Base-by-base conservation (phyloP, 176 grass and related monocot genomes). In the Juncus inflexus region DNA sequence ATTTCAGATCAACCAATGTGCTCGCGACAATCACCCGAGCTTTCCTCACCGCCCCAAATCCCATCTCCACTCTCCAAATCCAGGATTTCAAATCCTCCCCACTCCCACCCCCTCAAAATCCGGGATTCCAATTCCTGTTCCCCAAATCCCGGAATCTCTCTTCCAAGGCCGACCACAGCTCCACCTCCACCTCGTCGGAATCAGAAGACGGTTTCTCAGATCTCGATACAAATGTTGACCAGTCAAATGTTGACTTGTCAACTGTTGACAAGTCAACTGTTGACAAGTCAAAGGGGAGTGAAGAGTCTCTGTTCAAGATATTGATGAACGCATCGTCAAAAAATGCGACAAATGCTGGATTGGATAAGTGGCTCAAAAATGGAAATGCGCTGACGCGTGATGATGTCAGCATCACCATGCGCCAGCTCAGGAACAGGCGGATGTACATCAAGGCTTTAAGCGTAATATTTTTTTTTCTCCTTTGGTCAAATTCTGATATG, bases 361-460 rank as follows among this genome's bases (percentile, higher is more conserved):
- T 71, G 35, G 68, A 71, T 55, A 71, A 59, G 28, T 71, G 68
- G 68, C 55, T 71, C 39, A 45, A 40, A 16, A 37, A 8, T 0
- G 68, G 68, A 6, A 71, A 71, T 71, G 12, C 39, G 35, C 13
- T 71, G 13, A 41, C 12, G 19, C 40, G 14, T 37, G 58, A 71
- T 52, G 68, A 71, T 71, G 38, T 71, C 54, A 11, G 58, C 15
- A 35, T 12, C 52, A 76, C 47, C 12, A 19, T 76, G 50, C 52
- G 47, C 51, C 16, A 53, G 62, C 63, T 76, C 37, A 76, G 53
- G 65, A 76, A 39, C 62, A 56, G 68, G 8, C 47, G 60, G 10
- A 40, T 56, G 13, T 65, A 64, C 13, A 6, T 53, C 39, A 65
- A 64, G 49, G 47, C 73, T 36, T 54, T 66, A 60, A 57, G 62